Evolutionary conservation across 371 early-diverging fungal genomes (phyloP).

Genomic region (Apophysomyces sp.): DNA sequence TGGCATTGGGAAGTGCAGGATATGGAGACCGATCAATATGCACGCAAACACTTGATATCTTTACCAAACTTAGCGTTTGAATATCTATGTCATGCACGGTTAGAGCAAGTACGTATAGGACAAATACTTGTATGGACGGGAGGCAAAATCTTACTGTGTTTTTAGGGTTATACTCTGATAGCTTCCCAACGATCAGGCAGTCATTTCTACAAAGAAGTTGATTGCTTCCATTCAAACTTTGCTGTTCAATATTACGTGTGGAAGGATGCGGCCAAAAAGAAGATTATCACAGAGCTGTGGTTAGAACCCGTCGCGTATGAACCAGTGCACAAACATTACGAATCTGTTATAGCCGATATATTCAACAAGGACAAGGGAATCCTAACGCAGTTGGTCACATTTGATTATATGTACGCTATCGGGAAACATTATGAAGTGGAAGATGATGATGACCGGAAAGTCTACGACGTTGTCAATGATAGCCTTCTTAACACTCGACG

Average conservation of each 20-base stretch:
- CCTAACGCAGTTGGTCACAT: constrained; percentile 64
- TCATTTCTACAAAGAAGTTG: constrained; percentile 67
- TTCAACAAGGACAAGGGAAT: constrained; percentile 54
- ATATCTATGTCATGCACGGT: constrained; percentile 56
- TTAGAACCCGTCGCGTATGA: constrained; percentile 56
- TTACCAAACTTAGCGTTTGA: constrained; percentile 66
- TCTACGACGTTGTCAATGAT: constrained; percentile 9
- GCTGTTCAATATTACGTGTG: constrained; percentile 66
- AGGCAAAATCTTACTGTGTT: background rate
- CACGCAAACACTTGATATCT: constrained; percentile 32
- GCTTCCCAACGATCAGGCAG: constrained; percentile 48
- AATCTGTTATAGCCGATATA: constrained; percentile 30
- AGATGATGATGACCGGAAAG: background rate
- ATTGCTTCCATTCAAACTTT: constrained; percentile 17
- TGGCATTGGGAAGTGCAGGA: constrained; percentile 65
- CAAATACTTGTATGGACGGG: background rate
- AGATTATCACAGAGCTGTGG: constrained; percentile 73
- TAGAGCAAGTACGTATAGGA: constrained; percentile 46
- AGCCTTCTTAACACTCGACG: constrained; percentile 16
- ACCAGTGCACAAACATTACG: constrained; percentile 11
- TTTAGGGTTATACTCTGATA: constrained; percentile 52
- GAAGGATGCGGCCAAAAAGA: constrained; percentile 48
- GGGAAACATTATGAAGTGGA: constrained; percentile 28
- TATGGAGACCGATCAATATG: constrained; percentile 33
- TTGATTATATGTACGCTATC: constrained; percentile 67